A percentile compares a stretch with the other conserved stretches of the same genome.
phyloP scores from a whole-genome alignment of 2,329 filamentous ascomycete genomes.

The Colletotrichum incanum region DNA sequence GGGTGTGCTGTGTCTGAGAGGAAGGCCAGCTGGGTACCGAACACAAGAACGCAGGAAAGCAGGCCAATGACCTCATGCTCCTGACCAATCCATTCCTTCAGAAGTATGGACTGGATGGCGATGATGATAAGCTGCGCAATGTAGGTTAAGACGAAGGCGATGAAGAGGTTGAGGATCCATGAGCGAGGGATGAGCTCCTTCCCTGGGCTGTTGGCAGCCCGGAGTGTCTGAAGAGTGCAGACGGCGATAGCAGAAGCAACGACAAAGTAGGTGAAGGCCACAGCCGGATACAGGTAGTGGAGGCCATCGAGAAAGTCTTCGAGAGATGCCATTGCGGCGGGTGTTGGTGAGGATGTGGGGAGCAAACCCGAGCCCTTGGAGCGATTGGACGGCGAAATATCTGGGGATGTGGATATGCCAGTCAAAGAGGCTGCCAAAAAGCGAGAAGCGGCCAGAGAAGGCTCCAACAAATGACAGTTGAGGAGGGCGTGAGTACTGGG shows the following conservation, averaged over 20 bases:
- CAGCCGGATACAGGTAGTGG: slow-evolving; percentile 72
- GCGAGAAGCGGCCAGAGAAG: not conserved
- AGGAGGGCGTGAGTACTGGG: slow-evolving; percentile 7
- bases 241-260: slow-evolving; percentile 65
- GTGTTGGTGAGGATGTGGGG: not conserved
- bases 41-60: slow-evolving; percentile 75
- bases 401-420: not conserved
- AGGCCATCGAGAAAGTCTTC: slow-evolving; percentile 60
- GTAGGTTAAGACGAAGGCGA: slow-evolving; percentile 62
- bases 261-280: slow-evolving; percentile 72
- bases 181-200: slow-evolving; percentile 58
- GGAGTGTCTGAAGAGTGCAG: slow-evolving; percentile 67
- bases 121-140: slow-evolving; percentile 62
- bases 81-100: slow-evolving; percentile 58
- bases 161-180: slow-evolving; percentile 59
- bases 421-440: not conserved
- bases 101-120: slow-evolving; percentile 53
- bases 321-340: slow-evolving; percentile 44
- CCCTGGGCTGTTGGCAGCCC: slow-evolving; percentile 52
- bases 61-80: slow-evolving; percentile 70
- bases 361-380: not conserved
- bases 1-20: slow-evolving; percentile 66
- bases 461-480: slow-evolving; percentile 3
- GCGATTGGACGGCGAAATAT: slow-evolving; percentile 4
- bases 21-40: slow-evolving; percentile 71